Evolutionary conservation across 139 green algal species (phyloP), one percentile per base, ranked within the genome.

Genomic region (Volvox africanus): DNA sequence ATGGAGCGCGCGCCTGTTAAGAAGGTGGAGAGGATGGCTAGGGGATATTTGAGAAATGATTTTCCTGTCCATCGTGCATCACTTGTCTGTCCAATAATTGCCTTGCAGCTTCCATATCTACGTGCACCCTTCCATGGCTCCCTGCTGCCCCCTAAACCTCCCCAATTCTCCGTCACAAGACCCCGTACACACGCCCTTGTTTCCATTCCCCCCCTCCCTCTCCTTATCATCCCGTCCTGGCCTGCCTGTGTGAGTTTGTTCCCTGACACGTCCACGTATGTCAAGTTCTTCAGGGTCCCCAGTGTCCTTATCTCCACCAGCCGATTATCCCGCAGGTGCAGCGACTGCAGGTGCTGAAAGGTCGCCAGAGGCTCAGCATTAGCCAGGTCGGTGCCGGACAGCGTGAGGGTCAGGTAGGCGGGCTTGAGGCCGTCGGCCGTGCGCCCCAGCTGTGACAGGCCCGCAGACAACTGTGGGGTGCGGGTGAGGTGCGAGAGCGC

Each of bases 221-320:
- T 28, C 65, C 65, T 5, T 12, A 24, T 73, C 11, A 2, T 16
- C 65, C 65, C 65, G 5, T 30, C 65, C 65, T 73, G 65, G 24
- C 91, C 21, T 68, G 95, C 89, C 82, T 95, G 82, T 61, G 89
- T 94, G 21, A 96, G 91, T 65, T 94, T 93, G 87, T 95, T 97
- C 33, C 86, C 77, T 18, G 93, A 93, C 50, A 93, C 93, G 77
- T 97, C 93, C 30, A 97, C 67, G 65, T 87, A 21, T 18, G 91
- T 92, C 26, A 97, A 88, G 76, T 94, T 90, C 19, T 85, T 76
- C n/a, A 97, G 90, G 16, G 61, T 32, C 14, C 78, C 80, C 75
- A 97, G 90, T 0, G 68, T 20, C 16, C 50, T 24, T 24, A 96
- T 73, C 32, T 93, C 89, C 0, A 73, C 92, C 19, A 97, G 86